Percentiles rank a stretch among this genome's conserved stretches.
Conservation (phyloP, 768 basidiomycete species). For the Termitomyces sp. region DNA sequence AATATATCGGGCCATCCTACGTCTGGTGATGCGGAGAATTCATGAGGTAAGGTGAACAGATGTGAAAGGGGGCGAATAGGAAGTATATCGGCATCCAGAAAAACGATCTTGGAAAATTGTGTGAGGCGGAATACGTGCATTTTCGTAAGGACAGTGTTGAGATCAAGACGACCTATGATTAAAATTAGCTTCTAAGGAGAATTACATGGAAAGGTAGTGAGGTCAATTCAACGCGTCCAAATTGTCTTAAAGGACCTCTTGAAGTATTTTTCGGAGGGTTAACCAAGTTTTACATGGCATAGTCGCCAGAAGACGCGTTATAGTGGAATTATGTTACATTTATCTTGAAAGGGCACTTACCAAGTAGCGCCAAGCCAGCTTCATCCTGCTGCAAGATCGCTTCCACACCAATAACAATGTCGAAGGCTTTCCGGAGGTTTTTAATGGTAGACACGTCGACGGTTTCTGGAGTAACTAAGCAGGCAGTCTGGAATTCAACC, state of each 20-base stretch:
- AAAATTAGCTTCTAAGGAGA: constrained; percentile 5
- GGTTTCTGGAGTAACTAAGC: constrained; percentile 91
- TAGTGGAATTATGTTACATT: background rate
- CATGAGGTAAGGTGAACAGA: constrained; percentile 78
- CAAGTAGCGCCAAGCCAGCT: constrained; percentile 73
- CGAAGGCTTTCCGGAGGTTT: constrained; percentile 73
- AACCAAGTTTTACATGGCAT: background rate
- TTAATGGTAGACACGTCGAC: constrained; percentile 82
- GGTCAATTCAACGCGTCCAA: constrained; percentile 4
- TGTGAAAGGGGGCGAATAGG: constrained; percentile 87
- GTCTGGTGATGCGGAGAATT: constrained; percentile 93
- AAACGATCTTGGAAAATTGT: constrained; percentile 82
- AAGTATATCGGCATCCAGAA: constrained; percentile 90
- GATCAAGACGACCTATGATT: constrained; percentile 83
- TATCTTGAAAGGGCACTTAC: constrained; percentile 41
- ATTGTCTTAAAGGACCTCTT: background rate
- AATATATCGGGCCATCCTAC: constrained; percentile 99
- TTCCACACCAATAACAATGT: constrained; percentile 91
- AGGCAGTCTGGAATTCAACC: constrained; percentile 77
- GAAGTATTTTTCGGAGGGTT: background rate
- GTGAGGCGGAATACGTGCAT: constrained; percentile 92
- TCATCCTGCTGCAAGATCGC: constrained; percentile 69
- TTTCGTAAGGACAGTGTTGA: constrained; percentile 92
- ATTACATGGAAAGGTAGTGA: background rate
- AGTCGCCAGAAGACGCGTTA: constrained; percentile 7